These are phyloP conservation scores for Ophiosphaerella narmari DNA, from an alignment of 2,329 filamentous ascomycete genomes.

Conservation along the genomic window DNA sequence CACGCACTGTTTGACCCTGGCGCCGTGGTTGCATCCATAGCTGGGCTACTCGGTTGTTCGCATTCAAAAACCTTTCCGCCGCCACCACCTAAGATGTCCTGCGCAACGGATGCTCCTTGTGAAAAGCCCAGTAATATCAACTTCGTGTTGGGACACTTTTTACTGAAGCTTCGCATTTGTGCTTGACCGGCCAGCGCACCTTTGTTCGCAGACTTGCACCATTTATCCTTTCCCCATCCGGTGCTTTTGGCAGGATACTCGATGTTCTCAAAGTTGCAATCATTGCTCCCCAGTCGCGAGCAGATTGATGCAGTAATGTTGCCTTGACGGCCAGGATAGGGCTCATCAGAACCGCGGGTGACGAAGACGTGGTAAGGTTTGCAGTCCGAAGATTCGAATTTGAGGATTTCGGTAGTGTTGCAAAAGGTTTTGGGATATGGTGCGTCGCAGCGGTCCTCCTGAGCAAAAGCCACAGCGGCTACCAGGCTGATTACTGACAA, in stretches of 20 bases:
- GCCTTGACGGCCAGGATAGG: constrained; percentile 32
- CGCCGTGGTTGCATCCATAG: constrained; percentile 20
- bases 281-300: constrained; percentile 16
- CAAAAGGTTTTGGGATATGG: constrained; percentile 25
- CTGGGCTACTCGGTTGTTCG: constrained; percentile 23
- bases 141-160: constrained; percentile 34
- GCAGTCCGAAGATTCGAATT: constrained; percentile 26
- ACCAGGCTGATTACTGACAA: constrained; percentile 14
- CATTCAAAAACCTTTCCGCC: constrained; percentile 32
- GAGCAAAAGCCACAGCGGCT: constrained; percentile 16
- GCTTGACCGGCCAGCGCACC: constrained; percentile 28
- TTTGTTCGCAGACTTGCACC: constrained; percentile 32
- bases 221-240: constrained; percentile 25
- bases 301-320: constrained; percentile 30
- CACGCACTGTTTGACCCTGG: constrained; percentile 28
- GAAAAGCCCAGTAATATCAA: constrained; percentile 33
- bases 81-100: constrained; percentile 37
- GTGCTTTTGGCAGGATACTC: constrained; percentile 35
- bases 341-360: constrained; percentile 34
- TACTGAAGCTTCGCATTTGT: constrained; percentile 29
- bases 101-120: constrained; percentile 30
- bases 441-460: constrained; percentile 28
- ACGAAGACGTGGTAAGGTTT: constrained; percentile 33
- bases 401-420: constrained; percentile 29
- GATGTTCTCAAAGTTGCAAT: constrained; percentile 33